Percentiles rank a stretch among this genome's conserved stretches.
Conservation (phyloP, 2,329 filamentous ascomycete genomes). For the Alternaria sp. region DNA sequence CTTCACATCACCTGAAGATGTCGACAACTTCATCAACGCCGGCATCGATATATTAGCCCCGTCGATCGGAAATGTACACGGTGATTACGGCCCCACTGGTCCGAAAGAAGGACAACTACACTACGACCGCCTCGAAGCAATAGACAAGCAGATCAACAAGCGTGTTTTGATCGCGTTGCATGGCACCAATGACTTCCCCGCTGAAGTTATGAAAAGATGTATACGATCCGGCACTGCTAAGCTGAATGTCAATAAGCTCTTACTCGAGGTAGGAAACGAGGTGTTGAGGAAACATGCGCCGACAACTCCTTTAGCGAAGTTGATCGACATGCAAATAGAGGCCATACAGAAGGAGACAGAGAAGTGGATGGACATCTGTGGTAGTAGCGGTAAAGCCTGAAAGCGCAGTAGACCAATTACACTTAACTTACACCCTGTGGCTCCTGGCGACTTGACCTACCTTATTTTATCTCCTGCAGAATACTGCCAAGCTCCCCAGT, state of each 20-base stretch:
- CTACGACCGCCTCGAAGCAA: constrained; percentile 42
- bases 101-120: constrained; percentile 46
- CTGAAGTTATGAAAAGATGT: constrained; percentile 61
- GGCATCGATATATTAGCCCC: constrained; percentile 77
- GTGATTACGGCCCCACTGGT: constrained; percentile 72
- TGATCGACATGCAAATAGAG: constrained; percentile 59
- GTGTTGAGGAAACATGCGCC: constrained; percentile 53
- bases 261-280: constrained; percentile 58
- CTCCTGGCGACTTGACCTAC: background rate
- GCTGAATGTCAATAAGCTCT: constrained; percentile 66
- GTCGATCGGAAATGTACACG: constrained; percentile 78
- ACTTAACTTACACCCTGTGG: too few relatives aligned
- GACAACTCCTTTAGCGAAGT: constrained; percentile 39
- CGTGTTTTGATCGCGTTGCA: constrained; percentile 63
- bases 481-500: too few relatives aligned
- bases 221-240: constrained; percentile 63
- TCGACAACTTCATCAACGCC: constrained; percentile 72
- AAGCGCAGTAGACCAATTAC: background rate
- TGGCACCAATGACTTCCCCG: constrained; percentile 64
- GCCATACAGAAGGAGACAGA: constrained; percentile 56
- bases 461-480: too few relatives aligned
- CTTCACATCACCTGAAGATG: constrained; percentile 72
- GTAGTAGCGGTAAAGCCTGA: constrained; percentile 57
- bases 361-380: constrained; percentile 60
- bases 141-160: constrained; percentile 46